Base-by-base conservation (phyloP, 202 grass and related monocot genomes). In the Musa balbisiana region DNA sequence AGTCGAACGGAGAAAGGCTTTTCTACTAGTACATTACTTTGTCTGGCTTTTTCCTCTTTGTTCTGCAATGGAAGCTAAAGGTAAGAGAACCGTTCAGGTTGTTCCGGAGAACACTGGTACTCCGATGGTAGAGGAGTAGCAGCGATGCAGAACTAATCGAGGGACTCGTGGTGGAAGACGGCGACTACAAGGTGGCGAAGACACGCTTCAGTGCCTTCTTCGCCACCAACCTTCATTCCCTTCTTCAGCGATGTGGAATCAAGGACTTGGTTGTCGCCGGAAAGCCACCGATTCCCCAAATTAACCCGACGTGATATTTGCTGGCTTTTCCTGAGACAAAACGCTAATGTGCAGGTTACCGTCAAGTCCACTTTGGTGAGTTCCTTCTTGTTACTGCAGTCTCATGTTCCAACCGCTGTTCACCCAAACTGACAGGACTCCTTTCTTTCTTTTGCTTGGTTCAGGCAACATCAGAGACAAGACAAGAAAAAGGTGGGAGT, bases 121-220 rank as follows among this genome's bases (percentile, higher is more conserved):
- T 76, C 87, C 27, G 84, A 87, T 62, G 89, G 85, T 20, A 87
- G 86, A 80, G 92, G 92, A 51, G 86, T 73, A 78, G 78, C 20
- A 91, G 86, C 87, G 93, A 90, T 19, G 82, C 93, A 16, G 87
- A 93, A 43, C 73, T 97, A 43, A 84, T 84, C 24, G 83, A 93
- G 24, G 90, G 86, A 55, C 90, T 97, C 74, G 66, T 77, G 49
- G 91, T 97, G 19, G 85, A 83, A 87, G 55, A 97, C 78, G 90
- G 85, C 10, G 90, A 93, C 1, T 93, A 97, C 27, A 97, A 93
- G 74, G 87, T 97, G 19, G 80, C 86, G 52, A 97, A 97, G 82
- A 97, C 90, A 52, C 92, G 93, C 53, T 97, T 97, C 27, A 97
- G 90, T 82, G 93, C 90, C 54, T 97, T 97, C 76, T 93, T 91